Conservation (phyloP, 1,284 basidiomycete species). For the Cronartium quercuum region DNA sequence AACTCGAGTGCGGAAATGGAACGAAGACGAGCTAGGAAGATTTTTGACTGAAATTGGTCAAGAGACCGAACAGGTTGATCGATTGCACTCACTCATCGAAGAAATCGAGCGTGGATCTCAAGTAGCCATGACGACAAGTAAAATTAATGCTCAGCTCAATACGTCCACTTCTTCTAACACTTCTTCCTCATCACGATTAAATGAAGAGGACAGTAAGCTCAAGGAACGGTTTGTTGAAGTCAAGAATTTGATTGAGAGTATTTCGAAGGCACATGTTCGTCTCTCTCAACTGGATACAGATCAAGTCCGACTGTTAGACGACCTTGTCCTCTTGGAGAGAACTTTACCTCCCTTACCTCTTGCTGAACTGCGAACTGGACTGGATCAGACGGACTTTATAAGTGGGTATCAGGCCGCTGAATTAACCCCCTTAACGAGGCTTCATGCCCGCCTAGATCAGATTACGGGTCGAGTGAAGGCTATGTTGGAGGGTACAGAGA, state of each 20-base stretch:
- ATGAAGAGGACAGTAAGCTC: background rate
- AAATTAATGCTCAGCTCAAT: background rate
- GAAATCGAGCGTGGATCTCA: background rate
- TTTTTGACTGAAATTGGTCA: slow-evolving; percentile 6
- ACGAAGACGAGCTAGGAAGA: background rate
- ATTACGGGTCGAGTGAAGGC: background rate
- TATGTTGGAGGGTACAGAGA: slow-evolving; percentile 1
- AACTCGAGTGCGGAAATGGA: slow-evolving; percentile 9
- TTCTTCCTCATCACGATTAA: background rate
- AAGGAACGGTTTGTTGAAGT: background rate
- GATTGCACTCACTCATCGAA: background rate
- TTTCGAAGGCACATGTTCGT: background rate
- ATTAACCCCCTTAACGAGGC: background rate
- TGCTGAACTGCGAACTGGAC: background rate
- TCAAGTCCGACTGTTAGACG: background rate
- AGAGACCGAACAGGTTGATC: slow-evolving; percentile 1
- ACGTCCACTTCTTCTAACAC: background rate
- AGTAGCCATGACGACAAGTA: background rate
- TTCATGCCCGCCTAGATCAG: background rate
- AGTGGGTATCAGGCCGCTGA: background rate
- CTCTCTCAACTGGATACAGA: background rate
- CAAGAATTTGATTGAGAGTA: background rate
- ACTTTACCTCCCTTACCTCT: slow-evolving; percentile 12
- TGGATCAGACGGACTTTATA: background rate
- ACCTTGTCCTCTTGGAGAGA: background rate